These are phyloP conservation scores for Vinca minor DNA, from an alignment of 257 asterid genomes.

Conservation along the genomic window DNA sequence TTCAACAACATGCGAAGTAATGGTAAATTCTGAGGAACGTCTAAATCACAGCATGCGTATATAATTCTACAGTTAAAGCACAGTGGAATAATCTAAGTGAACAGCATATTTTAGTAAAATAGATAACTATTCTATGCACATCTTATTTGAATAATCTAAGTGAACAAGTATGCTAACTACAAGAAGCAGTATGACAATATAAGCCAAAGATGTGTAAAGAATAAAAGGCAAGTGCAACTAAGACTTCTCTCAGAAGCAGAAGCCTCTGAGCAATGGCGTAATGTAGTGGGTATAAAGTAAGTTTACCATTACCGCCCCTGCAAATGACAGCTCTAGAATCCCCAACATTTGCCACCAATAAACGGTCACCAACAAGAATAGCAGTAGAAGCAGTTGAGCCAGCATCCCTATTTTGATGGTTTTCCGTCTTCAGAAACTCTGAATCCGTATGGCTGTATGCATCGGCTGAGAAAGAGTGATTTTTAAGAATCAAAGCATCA, in stretches of 20 bases:
- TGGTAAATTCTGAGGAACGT: not conserved
- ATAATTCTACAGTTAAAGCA: no score
- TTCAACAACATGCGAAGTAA: not conserved
- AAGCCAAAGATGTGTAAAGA: no score
- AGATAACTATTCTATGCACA: not conserved
- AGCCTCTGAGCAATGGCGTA: not conserved
- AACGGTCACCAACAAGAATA: conserved; percentile 86
- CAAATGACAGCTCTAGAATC: conserved; percentile 94
- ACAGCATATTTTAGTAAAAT: not conserved
- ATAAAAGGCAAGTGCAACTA: not conserved
- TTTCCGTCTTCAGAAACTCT: conserved; percentile 84
- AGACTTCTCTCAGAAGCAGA: not conserved
- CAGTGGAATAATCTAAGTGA: not conserved
- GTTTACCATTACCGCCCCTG: conserved; percentile 79
- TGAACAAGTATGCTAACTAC: not conserved
- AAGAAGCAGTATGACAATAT: not conserved
- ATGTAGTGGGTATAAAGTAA: not conserved
- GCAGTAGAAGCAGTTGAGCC: conserved; percentile 99
- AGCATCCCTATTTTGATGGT: conserved; percentile 80
- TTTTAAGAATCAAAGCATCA: conserved; percentile 1
- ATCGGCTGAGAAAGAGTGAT: conserved; percentile 54
- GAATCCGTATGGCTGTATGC: conserved; percentile 88
- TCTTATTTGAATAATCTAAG: no score
- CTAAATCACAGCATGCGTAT: not conserved
- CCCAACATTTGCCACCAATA: conserved; percentile 90